phyloP scores from a whole-genome alignment of 257 asterid species.

The Solanum chilense region DNA sequence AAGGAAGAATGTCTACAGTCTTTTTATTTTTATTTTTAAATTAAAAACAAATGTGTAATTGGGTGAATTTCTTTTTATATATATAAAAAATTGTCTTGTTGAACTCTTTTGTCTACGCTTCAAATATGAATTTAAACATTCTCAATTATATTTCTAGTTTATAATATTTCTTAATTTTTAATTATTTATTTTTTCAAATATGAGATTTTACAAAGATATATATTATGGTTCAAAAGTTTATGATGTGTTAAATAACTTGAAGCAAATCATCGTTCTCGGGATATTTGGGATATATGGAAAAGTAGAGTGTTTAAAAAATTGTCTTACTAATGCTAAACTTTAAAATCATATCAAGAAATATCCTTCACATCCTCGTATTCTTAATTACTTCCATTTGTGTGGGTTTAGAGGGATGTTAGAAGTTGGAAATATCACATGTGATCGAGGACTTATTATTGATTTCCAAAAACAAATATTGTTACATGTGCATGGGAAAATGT shows the following conservation, averaged over 20 bases:
- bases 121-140: background rate
- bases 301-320: background rate
- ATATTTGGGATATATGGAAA: background rate
- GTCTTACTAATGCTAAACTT: background rate
- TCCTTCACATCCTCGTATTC: background rate
- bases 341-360: background rate
- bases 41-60: too few species aligned
- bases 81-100: too few species aligned
- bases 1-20: background rate
- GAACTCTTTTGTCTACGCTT: background rate
- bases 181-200: too few species aligned
- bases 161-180: background rate
- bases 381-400: background rate
- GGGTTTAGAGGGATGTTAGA: background rate
- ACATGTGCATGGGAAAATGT: background rate
- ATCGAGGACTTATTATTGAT: background rate
- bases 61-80: background rate
- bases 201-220: too few species aligned
- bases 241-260: background rate
- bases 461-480: background rate
- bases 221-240: background rate
- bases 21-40: too few species aligned
- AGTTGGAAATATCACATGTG: background rate
- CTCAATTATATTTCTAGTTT: background rate
- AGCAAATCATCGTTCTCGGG: background rate